Conservation (phyloP, 2,329 filamentous ascomycete species). For the Venturiaceae sp. region DNA sequence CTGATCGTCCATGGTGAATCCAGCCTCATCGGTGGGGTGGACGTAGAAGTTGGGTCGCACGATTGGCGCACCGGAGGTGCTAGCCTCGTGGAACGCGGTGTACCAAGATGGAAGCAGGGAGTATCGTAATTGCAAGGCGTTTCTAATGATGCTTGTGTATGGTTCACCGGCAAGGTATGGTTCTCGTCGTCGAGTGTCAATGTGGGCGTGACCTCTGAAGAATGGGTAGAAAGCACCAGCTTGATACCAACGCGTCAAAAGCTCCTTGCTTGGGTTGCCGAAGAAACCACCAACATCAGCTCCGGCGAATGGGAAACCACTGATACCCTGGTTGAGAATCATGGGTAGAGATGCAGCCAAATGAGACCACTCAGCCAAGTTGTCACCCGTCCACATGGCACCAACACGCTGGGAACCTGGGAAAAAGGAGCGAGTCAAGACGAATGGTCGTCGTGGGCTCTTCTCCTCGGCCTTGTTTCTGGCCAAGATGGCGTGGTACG, state of each 20-base stretch:
- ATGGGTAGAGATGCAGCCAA: constrained; percentile 86
- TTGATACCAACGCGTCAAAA: constrained; percentile 93
- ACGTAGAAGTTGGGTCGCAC: constrained; percentile 89
- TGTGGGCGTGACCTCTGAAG: constrained; percentile 95
- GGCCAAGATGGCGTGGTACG: constrained; percentile 71
- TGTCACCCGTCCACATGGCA: constrained; percentile 99
- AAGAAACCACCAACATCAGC: constrained; percentile 98
- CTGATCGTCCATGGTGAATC: constrained; percentile 87
- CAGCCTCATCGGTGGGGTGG: constrained; percentile 73
- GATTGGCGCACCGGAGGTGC: constrained; percentile 74
- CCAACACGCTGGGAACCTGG: constrained; percentile 81
- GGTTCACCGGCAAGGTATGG: constrained; percentile 82
- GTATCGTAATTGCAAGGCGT: constrained; percentile 82
- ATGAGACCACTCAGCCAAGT: constrained; percentile 87
- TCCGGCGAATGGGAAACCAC: constrained; percentile 87
- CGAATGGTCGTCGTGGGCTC: constrained; percentile 64
- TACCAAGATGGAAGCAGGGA: constrained; percentile 90
- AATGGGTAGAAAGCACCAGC: constrained; percentile 95
- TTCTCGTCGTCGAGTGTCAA: constrained; percentile 87
- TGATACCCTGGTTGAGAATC: constrained; percentile 84
- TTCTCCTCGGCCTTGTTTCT: constrained; percentile 72
- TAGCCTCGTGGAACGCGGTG: constrained; percentile 88
- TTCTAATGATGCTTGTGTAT: constrained; percentile 75
- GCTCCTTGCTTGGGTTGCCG: constrained; percentile 86
- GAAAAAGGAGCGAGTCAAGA: constrained; percentile 88